Evolutionary conservation across 768 basidiomycete species (phyloP).

Genomic region (Lepiota venenata): DNA sequence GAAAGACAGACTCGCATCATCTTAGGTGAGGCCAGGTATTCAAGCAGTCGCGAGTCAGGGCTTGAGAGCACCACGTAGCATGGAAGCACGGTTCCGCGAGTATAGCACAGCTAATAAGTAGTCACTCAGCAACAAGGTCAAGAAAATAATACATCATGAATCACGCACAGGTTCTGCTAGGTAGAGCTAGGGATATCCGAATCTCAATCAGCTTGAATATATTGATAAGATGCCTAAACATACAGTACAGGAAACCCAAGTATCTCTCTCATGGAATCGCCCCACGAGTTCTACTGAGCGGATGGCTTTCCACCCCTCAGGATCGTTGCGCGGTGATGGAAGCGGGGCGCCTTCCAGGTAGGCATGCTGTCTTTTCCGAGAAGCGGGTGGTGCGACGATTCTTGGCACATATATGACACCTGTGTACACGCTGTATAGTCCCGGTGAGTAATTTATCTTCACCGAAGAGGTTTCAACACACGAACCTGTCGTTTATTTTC

Average conservation of each 20-base stretch:
- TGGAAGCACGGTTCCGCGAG: conserved; percentile 19
- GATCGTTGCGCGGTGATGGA: conserved; percentile 18
- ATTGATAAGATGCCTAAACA: background rate
- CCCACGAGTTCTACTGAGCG: background rate
- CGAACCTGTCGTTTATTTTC: background rate
- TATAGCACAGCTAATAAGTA: conserved; percentile 19
- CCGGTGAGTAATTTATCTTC: background rate
- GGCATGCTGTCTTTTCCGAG: background rate
- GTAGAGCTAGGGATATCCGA: conserved; percentile 14
- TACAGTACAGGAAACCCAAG: background rate
- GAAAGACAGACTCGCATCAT: background rate
- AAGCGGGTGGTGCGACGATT: conserved; percentile 3
- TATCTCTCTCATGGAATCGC: conserved; percentile 2
- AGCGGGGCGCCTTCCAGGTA: conserved; percentile 14
- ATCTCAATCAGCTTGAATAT: background rate
- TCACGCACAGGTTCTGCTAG: conserved; percentile 19
- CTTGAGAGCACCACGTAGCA: conserved; percentile 17
- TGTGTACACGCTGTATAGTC: background rate
- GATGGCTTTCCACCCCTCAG: conserved; percentile 17
- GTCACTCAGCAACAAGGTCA: no score
- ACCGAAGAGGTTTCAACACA: background rate
- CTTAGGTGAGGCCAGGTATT: background rate
- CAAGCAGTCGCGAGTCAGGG: conserved; percentile 5
- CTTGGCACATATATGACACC: background rate
- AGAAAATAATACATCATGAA: background rate